Base-by-base conservation (phyloP, 2,329 filamentous ascomycete genomes). In the Pseudomassariella vexata region DNA sequence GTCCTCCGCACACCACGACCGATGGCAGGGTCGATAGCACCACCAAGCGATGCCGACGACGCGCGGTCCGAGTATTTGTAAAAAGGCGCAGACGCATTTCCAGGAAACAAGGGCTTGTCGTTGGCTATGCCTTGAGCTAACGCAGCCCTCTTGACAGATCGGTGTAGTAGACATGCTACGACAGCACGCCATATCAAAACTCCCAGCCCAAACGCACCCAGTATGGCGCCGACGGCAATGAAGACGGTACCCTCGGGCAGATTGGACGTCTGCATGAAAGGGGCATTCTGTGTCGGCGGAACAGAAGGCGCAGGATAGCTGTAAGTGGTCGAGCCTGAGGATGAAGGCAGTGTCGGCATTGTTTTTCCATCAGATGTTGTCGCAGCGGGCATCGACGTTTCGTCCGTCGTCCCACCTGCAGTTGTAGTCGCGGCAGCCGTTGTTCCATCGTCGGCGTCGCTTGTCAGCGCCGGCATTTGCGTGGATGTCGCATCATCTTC, bases 231-330 rank as follows among this genome's bases (percentile, higher is more conserved):
- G 1, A 96, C 92, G 15, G 80, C 83, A 49, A 98, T 98, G 64
- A 98, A 98, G 37, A 98, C 83, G 4, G 90, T 95, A 34, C 92
- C 92, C 50, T 96, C 85, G 3, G 92, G 92, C 9, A 89, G 69
- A 32, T 63, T 80, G 1, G 88, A 94, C 49, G 82, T 79, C 52
- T 89, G 82, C 86, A 96, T 95, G 55, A 86, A 98, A 11, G 90
- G 88, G 5, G 92, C 92, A 50, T 82, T 76, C 23, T 75, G 70
- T 3, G 85, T 95, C 17, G 88, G 84, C 6, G 92, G 92, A 3
- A 96, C 81, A 17, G 78, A 73, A 4, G 87, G 70, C 2, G 83
- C 63, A 5, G 89, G 85, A 42, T 83, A 84, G 15, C 76, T 74
- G 42, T 68, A 72, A 62, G 42, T 72, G 73, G 6, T 68, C 11